Evolutionary conservation across 164 flowering plant genomes (phyloP).

Genomic region (Tinospora cordifolia): DNA sequence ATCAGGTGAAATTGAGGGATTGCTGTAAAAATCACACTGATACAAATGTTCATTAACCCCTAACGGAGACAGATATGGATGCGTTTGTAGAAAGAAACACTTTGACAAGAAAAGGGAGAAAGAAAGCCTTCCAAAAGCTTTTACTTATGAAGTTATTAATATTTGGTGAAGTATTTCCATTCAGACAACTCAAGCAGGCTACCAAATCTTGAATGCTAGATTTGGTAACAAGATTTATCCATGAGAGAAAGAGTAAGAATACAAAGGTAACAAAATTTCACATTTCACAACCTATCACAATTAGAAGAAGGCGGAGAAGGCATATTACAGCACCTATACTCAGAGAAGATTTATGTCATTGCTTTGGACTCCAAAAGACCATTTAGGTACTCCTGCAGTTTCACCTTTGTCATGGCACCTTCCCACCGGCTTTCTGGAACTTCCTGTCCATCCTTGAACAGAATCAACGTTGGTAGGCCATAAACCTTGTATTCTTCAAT

Average conservation of each 20-base stretch:
- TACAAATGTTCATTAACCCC: not conserved
- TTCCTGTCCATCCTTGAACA: constrained; percentile 73
- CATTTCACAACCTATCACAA: not conserved
- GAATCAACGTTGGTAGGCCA: constrained; percentile 69
- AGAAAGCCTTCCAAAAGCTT: not conserved
- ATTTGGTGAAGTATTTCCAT: not conserved
- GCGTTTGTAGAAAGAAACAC: no score
- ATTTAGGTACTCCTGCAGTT: constrained; percentile 65
- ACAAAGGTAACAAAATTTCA: not conserved
- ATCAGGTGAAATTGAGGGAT: not conserved
- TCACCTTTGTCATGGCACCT: constrained; percentile 76
- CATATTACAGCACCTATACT: not conserved
- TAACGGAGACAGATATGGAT: not conserved
- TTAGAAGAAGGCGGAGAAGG: not conserved
- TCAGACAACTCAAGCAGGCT: not conserved
- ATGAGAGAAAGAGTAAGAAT: not conserved
- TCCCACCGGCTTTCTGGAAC: constrained; percentile 69
- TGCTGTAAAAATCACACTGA: not conserved
- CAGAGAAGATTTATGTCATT: constrained; percentile 9
- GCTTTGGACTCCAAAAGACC: constrained; percentile 43
- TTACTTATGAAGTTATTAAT: not conserved
- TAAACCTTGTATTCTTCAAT: constrained; percentile 72
- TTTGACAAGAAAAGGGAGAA: not conserved
- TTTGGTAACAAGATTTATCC: not conserved
- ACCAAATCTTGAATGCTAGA: not conserved